Evolutionary conservation across 805 yeast genomes (phyloP).

Genomic region (Wickerhamomyces pijperi): DNA sequence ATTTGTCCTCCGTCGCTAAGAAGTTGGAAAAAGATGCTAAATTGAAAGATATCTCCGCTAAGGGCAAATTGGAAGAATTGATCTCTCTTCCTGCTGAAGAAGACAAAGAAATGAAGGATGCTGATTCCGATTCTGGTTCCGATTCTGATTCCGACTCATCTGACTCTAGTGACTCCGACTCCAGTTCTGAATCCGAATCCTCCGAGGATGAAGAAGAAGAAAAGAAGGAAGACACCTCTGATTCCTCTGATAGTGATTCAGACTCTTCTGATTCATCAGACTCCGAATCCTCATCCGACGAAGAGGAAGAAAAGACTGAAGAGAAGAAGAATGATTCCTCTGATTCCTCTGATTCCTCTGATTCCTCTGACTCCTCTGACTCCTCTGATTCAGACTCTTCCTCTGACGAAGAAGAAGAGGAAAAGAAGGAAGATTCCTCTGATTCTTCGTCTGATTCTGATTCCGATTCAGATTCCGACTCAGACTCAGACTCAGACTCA

Average conservation of each 20-base stretch:
- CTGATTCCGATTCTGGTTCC: conserved; percentile 2
- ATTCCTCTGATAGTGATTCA: too few relatives aligned
- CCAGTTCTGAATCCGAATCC: too few relatives aligned
- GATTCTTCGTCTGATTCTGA: conserved; percentile 9
- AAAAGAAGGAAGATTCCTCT: too few relatives aligned
- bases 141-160: conserved; percentile 15
- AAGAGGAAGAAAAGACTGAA: conserved; percentile 17
- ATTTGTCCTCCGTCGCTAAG: conserved; percentile 7
- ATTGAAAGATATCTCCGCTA: conserved; percentile 2
- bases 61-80: conserved; percentile 10
- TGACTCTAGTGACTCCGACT: conserved; percentile 13
- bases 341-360: conserved; percentile 7
- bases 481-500: conserved; percentile 6
- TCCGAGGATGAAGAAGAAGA: conserved; percentile 10
- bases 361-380: conserved; percentile 5
- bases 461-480: conserved; percentile 17
- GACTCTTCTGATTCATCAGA: too few relatives aligned
- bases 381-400: conserved; percentile 14
- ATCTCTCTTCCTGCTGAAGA: conserved; percentile 1
- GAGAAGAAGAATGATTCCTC: too few relatives aligned
- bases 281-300: conserved; percentile 15
- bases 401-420: too few relatives aligned
- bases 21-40: conserved; percentile 10
- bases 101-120: conserved; percentile 3
- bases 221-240: conserved; percentile 12